A percentile compares a stretch with the other conserved stretches of the same genome.
These are phyloP conservation scores for Aspergillus eucalypticola DNA, from an alignment of 2,329 filamentous ascomycete species.

Conservation along the genomic window DNA sequence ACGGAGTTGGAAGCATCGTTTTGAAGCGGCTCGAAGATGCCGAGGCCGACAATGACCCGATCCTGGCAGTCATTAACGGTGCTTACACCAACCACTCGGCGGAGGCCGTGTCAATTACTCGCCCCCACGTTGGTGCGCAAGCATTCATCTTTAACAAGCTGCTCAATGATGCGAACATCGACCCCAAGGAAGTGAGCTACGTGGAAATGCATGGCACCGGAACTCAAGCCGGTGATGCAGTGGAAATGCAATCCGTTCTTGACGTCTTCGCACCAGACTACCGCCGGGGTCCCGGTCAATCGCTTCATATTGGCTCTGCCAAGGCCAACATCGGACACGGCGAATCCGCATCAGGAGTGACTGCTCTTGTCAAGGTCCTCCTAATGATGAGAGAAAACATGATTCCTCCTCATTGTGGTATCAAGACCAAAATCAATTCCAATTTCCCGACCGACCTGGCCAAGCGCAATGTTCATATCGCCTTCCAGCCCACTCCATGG, in stretches of 20 bases:
- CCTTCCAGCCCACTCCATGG: slow-evolving; percentile 50
- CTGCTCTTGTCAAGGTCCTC: slow-evolving; percentile 39
- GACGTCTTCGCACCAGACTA: slow-evolving; percentile 60
- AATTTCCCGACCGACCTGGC: slow-evolving; percentile 48
- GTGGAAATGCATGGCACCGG: slow-evolving; percentile 91
- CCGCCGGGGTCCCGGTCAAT: slow-evolving; percentile 39
- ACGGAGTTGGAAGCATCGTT: slow-evolving; percentile 72
- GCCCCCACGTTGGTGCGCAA: slow-evolving; percentile 77
- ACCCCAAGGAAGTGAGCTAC: slow-evolving; percentile 76
- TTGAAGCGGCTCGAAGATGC: slow-evolving; percentile 81
- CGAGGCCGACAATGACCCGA: slow-evolving; percentile 68
- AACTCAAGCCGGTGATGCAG: slow-evolving; percentile 77
- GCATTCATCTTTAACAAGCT: slow-evolving; percentile 69
- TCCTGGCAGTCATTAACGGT: slow-evolving; percentile 71
- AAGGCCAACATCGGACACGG: slow-evolving; percentile 67
- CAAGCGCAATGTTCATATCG: slow-evolving; percentile 46
- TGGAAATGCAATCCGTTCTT: slow-evolving; percentile 78
- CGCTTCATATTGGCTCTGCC: slow-evolving; percentile 63
- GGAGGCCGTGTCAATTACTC: slow-evolving; percentile 79
- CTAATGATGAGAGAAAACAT: slow-evolving; percentile 40
- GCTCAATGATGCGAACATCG: slow-evolving; percentile 70
- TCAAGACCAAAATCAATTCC: slow-evolving; percentile 48
- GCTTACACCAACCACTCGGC: slow-evolving; percentile 81
- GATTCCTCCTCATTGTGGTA: slow-evolving; percentile 38
- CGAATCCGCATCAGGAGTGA: slow-evolving; percentile 61